A percentile compares a stretch with the other conserved stretches of the same genome.
These are phyloP conservation scores for Strobilomyces confusus DNA, from an alignment of 768 basidiomycete genomes.

Conservation along the genomic window DNA sequence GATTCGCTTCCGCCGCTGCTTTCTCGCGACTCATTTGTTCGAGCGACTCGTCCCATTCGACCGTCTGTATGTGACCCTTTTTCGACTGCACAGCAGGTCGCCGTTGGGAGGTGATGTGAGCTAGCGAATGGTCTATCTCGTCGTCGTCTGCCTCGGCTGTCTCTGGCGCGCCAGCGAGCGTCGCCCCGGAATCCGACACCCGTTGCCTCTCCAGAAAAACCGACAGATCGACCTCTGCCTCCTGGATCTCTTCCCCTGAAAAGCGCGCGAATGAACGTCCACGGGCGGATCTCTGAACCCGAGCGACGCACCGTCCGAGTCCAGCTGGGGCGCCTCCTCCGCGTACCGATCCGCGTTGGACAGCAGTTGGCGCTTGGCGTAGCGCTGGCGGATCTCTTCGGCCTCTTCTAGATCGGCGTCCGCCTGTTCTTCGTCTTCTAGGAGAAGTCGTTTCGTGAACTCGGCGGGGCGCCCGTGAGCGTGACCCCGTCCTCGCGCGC, in stretches of 20 bases:
- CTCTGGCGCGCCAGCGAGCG: slow-evolving; percentile 10
- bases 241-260: slow-evolving; percentile 59
- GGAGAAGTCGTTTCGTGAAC: slow-evolving; percentile 54
- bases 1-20: slow-evolving; percentile 65
- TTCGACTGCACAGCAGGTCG: slow-evolving; percentile 28
- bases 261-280: not conserved
- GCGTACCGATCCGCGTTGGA: slow-evolving; percentile 73
- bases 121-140: slow-evolving; percentile 53
- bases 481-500: slow-evolving; percentile 62
- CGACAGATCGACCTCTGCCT: slow-evolving; percentile 72
- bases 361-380: slow-evolving; percentile 53
- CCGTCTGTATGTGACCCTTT: slow-evolving; percentile 61
- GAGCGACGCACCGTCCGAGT: slow-evolving; percentile 57
- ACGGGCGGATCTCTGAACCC: no score
- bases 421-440: slow-evolving; percentile 51
- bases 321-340: slow-evolving; percentile 66
- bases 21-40: slow-evolving; percentile 69
- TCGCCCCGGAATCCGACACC: slow-evolving; percentile 35
- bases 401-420: slow-evolving; percentile 43
- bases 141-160: slow-evolving; percentile 45
- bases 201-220: slow-evolving; percentile 62
- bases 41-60: slow-evolving; percentile 66
- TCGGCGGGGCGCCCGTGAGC: slow-evolving; percentile 62
- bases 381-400: slow-evolving; percentile 47
- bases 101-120: slow-evolving; percentile 42